A percentile compares a stretch with the other conserved stretches of the same genome.
phyloP scores from a whole-genome alignment of 768 basidiomycete genomes.

The Guyanaporus albipodus region DNA sequence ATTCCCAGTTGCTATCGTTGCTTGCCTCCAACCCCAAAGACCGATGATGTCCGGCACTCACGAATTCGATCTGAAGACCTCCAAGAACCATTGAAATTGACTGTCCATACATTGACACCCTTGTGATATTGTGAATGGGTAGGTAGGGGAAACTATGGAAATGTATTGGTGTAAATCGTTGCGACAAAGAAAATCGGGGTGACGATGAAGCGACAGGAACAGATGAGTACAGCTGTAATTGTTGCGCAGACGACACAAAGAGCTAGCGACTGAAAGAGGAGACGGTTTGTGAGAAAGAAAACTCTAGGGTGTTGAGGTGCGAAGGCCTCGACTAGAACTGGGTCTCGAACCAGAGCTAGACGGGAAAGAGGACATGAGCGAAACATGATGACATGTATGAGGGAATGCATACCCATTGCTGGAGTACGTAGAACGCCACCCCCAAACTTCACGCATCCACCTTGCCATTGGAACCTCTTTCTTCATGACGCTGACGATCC shows the following conservation, averaged over 20 bases:
- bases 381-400: neutral
- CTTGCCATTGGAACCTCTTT: slow-evolving; percentile 84
- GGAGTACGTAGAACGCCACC: slow-evolving; percentile 52
- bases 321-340: slow-evolving; percentile 29
- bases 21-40: neutral
- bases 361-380: neutral
- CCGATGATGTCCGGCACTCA: neutral
- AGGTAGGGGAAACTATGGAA: slow-evolving; percentile 1
- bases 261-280: neutral
- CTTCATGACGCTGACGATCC: slow-evolving; percentile 74
- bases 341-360: slow-evolving; percentile 26
- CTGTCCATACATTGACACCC: slow-evolving; percentile 19
- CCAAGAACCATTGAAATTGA: slow-evolving; percentile 8
- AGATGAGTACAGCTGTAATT: slow-evolving; percentile 21
- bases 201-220: slow-evolving; percentile 9
- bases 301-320: slow-evolving; percentile 24
- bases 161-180: slow-evolving; percentile 21
- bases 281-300: slow-evolving; percentile 1
- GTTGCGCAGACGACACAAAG: slow-evolving; percentile 16
- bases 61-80: neutral
- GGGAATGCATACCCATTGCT: slow-evolving; percentile 19
- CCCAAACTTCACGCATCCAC: slow-evolving; percentile 86
- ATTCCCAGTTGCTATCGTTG: neutral
- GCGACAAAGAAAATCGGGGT: slow-evolving; percentile 14
- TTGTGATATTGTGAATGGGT: slow-evolving; percentile 13